A percentile compares a stretch with the other conserved stretches of the same genome.
Evolutionary conservation across 1,284 basidiomycete genomes (phyloP).

Genomic region (Pseudomicrostroma phylloplanum): DNA sequence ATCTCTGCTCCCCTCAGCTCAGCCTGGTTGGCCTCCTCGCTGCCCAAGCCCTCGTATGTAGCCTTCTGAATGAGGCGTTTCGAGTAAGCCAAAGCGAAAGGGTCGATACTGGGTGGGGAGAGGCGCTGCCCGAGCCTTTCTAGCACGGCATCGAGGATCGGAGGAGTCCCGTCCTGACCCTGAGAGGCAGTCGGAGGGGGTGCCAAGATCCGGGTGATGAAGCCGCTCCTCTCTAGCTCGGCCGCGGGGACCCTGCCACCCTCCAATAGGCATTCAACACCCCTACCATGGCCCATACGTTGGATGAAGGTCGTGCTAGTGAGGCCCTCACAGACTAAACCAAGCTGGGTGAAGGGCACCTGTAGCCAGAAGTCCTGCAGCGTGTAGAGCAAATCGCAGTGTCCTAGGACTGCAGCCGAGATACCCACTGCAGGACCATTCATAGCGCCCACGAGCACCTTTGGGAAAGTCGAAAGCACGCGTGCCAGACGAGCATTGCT

Average conservation of each 20-base stretch:
- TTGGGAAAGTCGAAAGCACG: slow-evolving; percentile 21
- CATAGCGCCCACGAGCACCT: slow-evolving; percentile 31
- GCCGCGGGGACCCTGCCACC: slow-evolving; percentile 24
- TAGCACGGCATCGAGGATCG: slow-evolving; percentile 26
- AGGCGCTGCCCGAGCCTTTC: slow-evolving; percentile 18
- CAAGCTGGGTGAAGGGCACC: slow-evolving; percentile 31
- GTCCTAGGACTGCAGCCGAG: slow-evolving; percentile 24
- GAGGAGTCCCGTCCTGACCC: slow-evolving; percentile 15
- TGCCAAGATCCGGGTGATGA: slow-evolving; percentile 22
- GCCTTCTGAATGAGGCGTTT: slow-evolving; percentile 30
- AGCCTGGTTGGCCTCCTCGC: slow-evolving; percentile 25
- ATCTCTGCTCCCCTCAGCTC: slow-evolving; percentile 17
- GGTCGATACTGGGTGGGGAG: slow-evolving; percentile 23
- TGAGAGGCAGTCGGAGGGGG: neutral
- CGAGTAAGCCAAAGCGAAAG: slow-evolving; percentile 30
- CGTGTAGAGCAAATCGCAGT: slow-evolving; percentile 32
- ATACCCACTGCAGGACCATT: slow-evolving; percentile 36
- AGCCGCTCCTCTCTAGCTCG: slow-evolving; percentile 26
- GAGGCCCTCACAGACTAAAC: slow-evolving; percentile 29
- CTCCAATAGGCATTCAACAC: slow-evolving; percentile 28
- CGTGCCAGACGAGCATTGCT: slow-evolving; percentile 21
- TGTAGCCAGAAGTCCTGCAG: slow-evolving; percentile 34
- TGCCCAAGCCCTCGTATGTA: slow-evolving; percentile 21
- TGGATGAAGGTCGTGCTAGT: slow-evolving; percentile 24
- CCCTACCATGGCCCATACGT: slow-evolving; percentile 28